A percentile compares a stretch with the other conserved stretches of the same genome.
These are phyloP conservation scores for Phylloporus arenicola DNA, from an alignment of 768 basidiomycete genomes.

Conservation along the genomic window DNA sequence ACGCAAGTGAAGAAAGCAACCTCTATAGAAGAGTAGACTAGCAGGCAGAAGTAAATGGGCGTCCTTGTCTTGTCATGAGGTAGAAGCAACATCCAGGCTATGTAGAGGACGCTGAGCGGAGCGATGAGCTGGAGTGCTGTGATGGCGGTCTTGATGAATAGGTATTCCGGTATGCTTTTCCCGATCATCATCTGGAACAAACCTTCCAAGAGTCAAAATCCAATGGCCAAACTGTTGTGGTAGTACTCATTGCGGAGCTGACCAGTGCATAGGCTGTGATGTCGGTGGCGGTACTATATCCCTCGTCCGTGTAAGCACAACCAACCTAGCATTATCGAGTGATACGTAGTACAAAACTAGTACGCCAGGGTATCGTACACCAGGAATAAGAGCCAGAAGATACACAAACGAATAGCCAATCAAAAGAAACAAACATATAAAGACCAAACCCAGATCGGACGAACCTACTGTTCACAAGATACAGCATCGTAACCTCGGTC, in stretches of 20 bases:
- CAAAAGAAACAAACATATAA: not conserved
- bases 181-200: conserved; percentile 38
- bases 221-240: too few species aligned
- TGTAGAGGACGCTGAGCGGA: conserved; percentile 42
- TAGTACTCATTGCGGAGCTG: too few species aligned
- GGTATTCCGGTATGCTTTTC: conserved; percentile 44
- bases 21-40: conserved; percentile 38
- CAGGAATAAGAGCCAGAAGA: too few species aligned
- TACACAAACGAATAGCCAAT: too few species aligned
- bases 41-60: conserved; percentile 13
- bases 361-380: too few species aligned
- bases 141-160: conserved; percentile 48
- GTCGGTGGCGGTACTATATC: too few species aligned
- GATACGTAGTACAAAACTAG: too few species aligned
- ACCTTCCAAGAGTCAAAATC: too few species aligned
- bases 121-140: conserved; percentile 42
- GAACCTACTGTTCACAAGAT: not conserved
- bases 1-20: conserved; percentile 44
- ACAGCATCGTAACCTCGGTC: not conserved
- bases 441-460: not conserved
- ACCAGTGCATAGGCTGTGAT: too few species aligned
- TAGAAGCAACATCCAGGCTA: conserved; percentile 21
- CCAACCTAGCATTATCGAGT: too few species aligned
- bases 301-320: too few species aligned
- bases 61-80: not conserved